Evolutionary conservation across 2,329 filamentous ascomycete species (phyloP), one percentile per base, ranked within the genome.

Genomic region (Talaromyces albobiverticillius): DNA sequence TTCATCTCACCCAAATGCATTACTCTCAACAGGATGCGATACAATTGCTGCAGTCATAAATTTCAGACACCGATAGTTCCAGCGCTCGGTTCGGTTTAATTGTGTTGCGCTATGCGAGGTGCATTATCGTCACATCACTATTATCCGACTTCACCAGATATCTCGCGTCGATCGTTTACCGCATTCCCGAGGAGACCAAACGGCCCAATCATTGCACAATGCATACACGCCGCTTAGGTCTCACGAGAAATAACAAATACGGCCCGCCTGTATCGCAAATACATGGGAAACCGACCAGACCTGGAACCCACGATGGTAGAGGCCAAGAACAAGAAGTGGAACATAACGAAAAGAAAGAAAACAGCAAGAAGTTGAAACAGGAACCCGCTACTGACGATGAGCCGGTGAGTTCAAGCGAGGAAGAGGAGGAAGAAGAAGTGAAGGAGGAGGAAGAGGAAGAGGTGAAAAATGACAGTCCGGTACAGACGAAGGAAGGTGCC

Each of bases 381-480:
- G 59, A 64, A 45, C 67, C 67, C 3, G 67, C 60, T 5, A 71
- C 64, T 11, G 67, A 72, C 34, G 69, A 68, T 46, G 69, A 68
- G 13, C 71, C 70, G 3, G 20, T 67, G 4, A 71, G 69, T 52
- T 69, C 67, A 2, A 67, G 57, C 22, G 66, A 69, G 16, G 69
- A 70, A 11, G 64, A 68, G 14, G 51, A 26, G 53, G 36, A n/a
- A 10, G 34, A 46, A 34, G 31, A 22, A 34, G 14, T 26, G 32
- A 34, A 29, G 10, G 32, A 53, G 23, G 41, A 53, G 48, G 42
- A 43, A 14, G 20, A 22, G 18, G 16, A 26, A 20, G 36, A 48
- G 36, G 20, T 31, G 31, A 45, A n/a, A 38, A 31, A 16, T 16
- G 25, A 16, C 23, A 20, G 7, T 1, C 5, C 8, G 13, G 31